Conservation (phyloP, 176 grass and related monocot genomes). For the Zizania latifolia region DNA sequence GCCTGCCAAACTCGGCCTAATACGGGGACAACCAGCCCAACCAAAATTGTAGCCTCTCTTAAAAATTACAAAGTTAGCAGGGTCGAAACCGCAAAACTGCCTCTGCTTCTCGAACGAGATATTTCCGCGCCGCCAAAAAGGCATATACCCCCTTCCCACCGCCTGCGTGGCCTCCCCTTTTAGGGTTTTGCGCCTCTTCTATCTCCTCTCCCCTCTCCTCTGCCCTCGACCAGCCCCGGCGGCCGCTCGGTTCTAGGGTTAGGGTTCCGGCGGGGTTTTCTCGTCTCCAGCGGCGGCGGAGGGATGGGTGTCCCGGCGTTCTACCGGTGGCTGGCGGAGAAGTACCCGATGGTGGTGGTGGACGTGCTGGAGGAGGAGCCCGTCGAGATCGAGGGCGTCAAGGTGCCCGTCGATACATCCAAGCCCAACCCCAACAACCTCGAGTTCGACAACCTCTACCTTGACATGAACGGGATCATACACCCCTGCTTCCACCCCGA, state of each 20-base stretch:
- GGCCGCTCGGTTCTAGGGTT: conserved; percentile 25
- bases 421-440: conserved; percentile 85
- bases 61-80: background rate
- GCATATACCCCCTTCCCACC: background rate
- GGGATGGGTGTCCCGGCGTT: conserved; percentile 94
- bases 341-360: conserved; percentile 96
- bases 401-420: conserved; percentile 74
- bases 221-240: background rate
- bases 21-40: too few relatives aligned
- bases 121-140: background rate
- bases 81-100: conserved; percentile 6
- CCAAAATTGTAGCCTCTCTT: too few relatives aligned
- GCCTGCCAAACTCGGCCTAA: too few relatives aligned
- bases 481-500: conserved; percentile 57
- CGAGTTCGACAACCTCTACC: conserved; percentile 56
- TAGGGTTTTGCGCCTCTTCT: conserved; percentile 39
- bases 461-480: conserved; percentile 55
- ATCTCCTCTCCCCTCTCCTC: background rate
- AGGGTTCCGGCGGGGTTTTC: conserved; percentile 27
- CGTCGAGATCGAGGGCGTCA: conserved; percentile 82
- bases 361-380: conserved; percentile 90
- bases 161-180: background rate
- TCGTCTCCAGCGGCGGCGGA: background rate
- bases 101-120: background rate
- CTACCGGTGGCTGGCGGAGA: conserved; percentile 98